Conservation (phyloP, 805 yeast species). For the Myxozyma melibiosi region DNA sequence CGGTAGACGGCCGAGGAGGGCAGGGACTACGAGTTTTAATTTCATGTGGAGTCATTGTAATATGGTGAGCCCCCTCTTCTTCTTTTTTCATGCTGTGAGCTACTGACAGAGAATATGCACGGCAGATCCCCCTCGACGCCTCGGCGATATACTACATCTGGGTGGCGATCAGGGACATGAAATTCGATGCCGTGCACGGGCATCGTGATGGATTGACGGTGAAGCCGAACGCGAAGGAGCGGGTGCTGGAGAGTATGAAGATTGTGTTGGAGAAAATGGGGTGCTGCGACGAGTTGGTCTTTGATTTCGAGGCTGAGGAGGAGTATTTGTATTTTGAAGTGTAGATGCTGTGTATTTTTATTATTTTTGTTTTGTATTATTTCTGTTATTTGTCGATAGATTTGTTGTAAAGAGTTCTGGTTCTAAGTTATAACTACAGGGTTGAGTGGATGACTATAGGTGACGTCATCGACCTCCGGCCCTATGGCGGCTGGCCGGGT, state of each 20-base stretch:
- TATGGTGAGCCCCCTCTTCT: slow-evolving; percentile 12
- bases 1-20: slow-evolving; percentile 12
- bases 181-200: slow-evolving; percentile 14
- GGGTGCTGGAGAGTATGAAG: slow-evolving; percentile 26
- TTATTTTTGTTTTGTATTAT: too few relatives aligned
- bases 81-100: background rate
- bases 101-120: background rate
- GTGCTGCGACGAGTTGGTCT: slow-evolving; percentile 10
- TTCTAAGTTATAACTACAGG: too few relatives aligned
- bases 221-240: slow-evolving; percentile 10
- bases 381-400: too few relatives aligned
- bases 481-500: too few relatives aligned
- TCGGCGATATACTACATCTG: slow-evolving; percentile 25
- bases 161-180: slow-evolving; percentile 16
- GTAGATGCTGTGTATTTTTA: too few relatives aligned
- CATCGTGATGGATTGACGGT: slow-evolving; percentile 27
- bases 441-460: too few relatives aligned
- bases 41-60: slow-evolving; percentile 33
- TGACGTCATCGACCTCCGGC: too few relatives aligned
- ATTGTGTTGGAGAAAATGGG: slow-evolving; percentile 23
- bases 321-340: too few relatives aligned
- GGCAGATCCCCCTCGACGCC: slow-evolving; percentile 27
- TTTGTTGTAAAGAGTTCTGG: too few relatives aligned
- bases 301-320: too few relatives aligned
- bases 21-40: slow-evolving; percentile 23